Evolutionary conservation across 2,329 filamentous ascomycete genomes (phyloP).

Genomic region (Xylariaceae sp.): DNA sequence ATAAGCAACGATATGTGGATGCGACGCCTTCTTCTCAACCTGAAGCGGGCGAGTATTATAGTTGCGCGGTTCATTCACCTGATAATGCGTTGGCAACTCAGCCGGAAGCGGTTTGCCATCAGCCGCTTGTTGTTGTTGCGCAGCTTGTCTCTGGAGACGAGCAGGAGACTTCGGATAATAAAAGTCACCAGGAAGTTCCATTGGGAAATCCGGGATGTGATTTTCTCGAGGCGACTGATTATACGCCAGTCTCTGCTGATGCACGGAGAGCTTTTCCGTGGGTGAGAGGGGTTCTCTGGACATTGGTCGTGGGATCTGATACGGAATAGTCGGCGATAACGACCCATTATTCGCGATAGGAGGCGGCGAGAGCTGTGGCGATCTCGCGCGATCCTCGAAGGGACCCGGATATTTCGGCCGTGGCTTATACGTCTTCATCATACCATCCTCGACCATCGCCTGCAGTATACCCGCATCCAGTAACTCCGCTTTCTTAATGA

Average conservation of each 20-base stretch:
- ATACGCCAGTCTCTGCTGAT: conserved; percentile 24
- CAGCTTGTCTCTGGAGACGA: conserved; percentile 24
- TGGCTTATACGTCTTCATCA: conserved; percentile 55
- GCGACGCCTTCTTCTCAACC: neutral
- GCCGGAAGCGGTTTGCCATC: conserved; percentile 39
- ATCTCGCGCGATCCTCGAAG: conserved; percentile 18
- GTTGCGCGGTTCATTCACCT: conserved; percentile 43
- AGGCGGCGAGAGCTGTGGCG: conserved; percentile 28
- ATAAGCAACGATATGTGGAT: conserved; percentile 30
- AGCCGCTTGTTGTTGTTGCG: conserved; percentile 34
- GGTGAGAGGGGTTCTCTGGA: conserved; percentile 27
- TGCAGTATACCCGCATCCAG: conserved; percentile 60
- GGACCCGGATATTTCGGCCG: conserved; percentile 35
- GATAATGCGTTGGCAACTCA: conserved; percentile 44
- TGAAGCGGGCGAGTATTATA: neutral
- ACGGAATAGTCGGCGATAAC: conserved; percentile 35
- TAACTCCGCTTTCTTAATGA: conserved; percentile 67
- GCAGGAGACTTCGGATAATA: conserved; percentile 33
- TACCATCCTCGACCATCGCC: conserved; percentile 63
- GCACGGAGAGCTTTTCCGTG: conserved; percentile 33
- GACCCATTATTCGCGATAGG: conserved; percentile 15
- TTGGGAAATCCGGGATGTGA: conserved; percentile 22
- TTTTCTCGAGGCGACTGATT: conserved; percentile 3
- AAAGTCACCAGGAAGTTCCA: conserved; percentile 46
- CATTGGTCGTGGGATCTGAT: conserved; percentile 38